Evolutionary conservation across 2,329 filamentous ascomycete species (phyloP), one percentile per base, ranked within the genome.

Genomic region (Plectosphaerella cucumerina): DNA sequence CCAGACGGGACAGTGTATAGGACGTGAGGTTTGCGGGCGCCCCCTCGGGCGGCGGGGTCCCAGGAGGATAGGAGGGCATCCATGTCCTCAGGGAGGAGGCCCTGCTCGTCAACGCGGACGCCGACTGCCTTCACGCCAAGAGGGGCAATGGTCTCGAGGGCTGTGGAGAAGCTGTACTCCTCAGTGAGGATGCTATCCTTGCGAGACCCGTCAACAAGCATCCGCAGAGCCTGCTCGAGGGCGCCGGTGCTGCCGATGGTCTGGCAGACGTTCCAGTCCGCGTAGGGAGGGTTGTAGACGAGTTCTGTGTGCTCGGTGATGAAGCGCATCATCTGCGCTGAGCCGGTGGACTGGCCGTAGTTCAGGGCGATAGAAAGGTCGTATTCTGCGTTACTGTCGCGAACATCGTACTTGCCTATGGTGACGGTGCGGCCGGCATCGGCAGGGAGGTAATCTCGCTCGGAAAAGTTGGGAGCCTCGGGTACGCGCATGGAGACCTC

Each of bases 241-340:
- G 89, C 86, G 21, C 84, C 90, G 1, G 94, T 97, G 69, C 86
- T 94, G 49, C 93, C 94, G 39, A 93, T 81, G 3, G 86, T 92
- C 73, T 97, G 78, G 50, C 85, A 86, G 61, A 89, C 89, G 57
- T 82, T 78, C 94, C 94, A 99, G 72, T 99, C 92, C 17, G 85
- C 80, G 65, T 97, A 97, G 0, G 89, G 90, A 15, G 93, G 92
- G 54, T 83, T 78, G 68, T 90, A 89, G 15, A 96, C 84, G 50
- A 97, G 83, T 71, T 99, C 93, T 0, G 92, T 96, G 70, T 97
- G 94, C 74, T 99, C 94, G 0, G 92, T 95, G 47, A 97, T 78
- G 72, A 89, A 97, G 53, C 94, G 85, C 56, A 97, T 74, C 67
- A 99, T 77, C 71, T 96, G 94, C 4, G 90, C 87, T 11, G 90